Evolutionary conservation across 352 stramenopile species (phyloP).

Genomic region (Pilasporangium apinafurcum): DNA sequence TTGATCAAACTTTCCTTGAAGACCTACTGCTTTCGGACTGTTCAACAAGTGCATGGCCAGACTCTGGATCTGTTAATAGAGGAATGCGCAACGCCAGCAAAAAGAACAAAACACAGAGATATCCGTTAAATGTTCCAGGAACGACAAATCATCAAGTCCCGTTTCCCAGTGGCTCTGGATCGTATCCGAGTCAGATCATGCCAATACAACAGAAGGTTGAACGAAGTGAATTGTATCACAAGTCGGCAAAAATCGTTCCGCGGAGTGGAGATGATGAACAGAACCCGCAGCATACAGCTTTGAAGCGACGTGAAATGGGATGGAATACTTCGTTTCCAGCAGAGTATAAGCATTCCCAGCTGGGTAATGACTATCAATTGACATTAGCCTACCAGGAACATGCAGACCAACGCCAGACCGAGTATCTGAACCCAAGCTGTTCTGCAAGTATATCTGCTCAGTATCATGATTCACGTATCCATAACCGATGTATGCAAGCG

Average conservation of each 20-base stretch:
- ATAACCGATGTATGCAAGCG: neutral
- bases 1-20: slow-evolving; percentile 23
- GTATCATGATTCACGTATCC: too few relatives aligned
- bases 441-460: too few relatives aligned
- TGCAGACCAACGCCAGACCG: slow-evolving; percentile 11
- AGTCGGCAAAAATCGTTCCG: neutral
- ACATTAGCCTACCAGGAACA: slow-evolving; percentile 64
- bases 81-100: too few relatives aligned
- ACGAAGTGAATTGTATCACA: slow-evolving; percentile 6
- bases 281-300: slow-evolving; percentile 12
- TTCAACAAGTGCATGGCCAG: too few relatives aligned
- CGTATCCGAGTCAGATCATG: slow-evolving; percentile 25
- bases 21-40: slow-evolving; percentile 25
- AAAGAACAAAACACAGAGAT: slow-evolving; percentile 21
- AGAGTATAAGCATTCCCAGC: slow-evolving; percentile 38
- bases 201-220: slow-evolving; percentile 17
- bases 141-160: slow-evolving; percentile 31
- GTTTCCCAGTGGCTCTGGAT: slow-evolving; percentile 31
- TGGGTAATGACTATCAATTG: slow-evolving; percentile 33
- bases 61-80: too few relatives aligned
- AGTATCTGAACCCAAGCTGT: too few relatives aligned
- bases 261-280: neutral
- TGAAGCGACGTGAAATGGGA: slow-evolving; percentile 52
- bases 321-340: slow-evolving; percentile 69
- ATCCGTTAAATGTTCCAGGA: slow-evolving; percentile 23